Percentiles rank a stretch among this genome's conserved stretches.
Evolutionary conservation across 2,329 filamentous ascomycete species (phyloP).

Genomic region (Fulvia fulva): DNA sequence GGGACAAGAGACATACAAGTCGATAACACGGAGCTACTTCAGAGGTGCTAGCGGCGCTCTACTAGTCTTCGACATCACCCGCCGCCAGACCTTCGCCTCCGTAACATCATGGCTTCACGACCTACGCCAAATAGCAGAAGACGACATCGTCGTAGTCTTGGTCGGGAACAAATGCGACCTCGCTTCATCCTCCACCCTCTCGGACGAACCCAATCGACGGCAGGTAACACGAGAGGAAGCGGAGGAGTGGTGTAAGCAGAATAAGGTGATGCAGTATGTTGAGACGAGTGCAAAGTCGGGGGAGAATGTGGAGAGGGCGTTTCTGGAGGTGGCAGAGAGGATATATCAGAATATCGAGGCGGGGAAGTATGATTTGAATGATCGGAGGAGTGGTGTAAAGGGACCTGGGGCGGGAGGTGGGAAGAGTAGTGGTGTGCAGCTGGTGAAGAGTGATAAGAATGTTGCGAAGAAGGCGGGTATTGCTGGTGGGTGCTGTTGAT

Average conservation of each 20-base stretch:
- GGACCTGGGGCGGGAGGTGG: constrained; percentile 52
- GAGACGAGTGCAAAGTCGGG: constrained; percentile 96
- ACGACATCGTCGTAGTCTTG: constrained; percentile 88
- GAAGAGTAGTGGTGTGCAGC: constrained; percentile 41
- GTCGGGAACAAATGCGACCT: constrained; percentile 96
- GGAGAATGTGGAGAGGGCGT: constrained; percentile 88
- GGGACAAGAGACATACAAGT: constrained; percentile 96
- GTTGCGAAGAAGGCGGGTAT: constrained; percentile 30
- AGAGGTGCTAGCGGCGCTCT: constrained; percentile 73
- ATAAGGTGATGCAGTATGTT: constrained; percentile 87
- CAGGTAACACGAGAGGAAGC: constrained; percentile 81
- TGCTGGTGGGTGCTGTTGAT: constrained; percentile 26
- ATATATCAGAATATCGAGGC: constrained; percentile 97
- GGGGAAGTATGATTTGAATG: constrained; percentile 90
- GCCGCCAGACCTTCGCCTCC: constrained; percentile 78
- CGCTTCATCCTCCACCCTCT: constrained; percentile 46
- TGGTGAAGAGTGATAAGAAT: constrained; percentile 41
- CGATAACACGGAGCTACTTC: constrained; percentile 90
- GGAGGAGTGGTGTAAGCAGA: constrained; percentile 79
- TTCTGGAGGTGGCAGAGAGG: constrained; percentile 86
- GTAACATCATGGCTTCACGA: constrained; percentile 93
- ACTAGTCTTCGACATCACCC: constrained; percentile 90
- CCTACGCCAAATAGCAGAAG: constrained; percentile 88
- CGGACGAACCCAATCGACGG: constrained; percentile 56
- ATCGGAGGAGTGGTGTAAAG: constrained; percentile 88